These are phyloP conservation scores for Conringia planisiliqua DNA, from an alignment of 345 rosid genomes.

Conservation along the genomic window DNA sequence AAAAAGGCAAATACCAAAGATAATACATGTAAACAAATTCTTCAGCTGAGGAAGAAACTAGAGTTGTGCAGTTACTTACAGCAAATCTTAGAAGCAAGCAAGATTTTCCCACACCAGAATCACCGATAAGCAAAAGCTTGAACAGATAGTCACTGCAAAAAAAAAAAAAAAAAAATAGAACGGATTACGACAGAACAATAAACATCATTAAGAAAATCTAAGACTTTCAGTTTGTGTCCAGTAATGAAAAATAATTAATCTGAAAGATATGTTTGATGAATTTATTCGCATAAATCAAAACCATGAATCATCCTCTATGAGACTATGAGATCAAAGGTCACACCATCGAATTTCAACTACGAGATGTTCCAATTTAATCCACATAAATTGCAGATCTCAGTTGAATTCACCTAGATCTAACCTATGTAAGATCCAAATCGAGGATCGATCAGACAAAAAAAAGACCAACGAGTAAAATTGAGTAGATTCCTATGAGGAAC, in stretches of 20 bases:
- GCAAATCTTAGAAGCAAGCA: conserved; percentile 46
- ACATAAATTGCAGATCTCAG: conserved; percentile 16
- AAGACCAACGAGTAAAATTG: not conserved
- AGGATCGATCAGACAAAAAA: conserved; percentile 1
- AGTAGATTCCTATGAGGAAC: not conserved
- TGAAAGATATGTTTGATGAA: not conserved
- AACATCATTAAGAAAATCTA: not conserved
- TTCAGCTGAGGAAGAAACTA: not conserved
- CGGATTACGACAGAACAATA: not conserved
- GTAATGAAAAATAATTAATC: not conserved
- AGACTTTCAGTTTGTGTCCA: not conserved
- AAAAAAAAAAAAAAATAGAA: not conserved
- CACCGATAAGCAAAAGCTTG: conserved; percentile 45
- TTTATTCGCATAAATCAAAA: not conserved
- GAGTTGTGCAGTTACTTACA: conserved; percentile 19
- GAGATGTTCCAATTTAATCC: not conserved
- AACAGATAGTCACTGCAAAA: conserved; percentile 40
- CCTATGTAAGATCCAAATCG: conserved; percentile 7
- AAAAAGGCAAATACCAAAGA: not conserved
- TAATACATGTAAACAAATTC: not conserved
- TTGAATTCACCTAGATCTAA: conserved; percentile 14
- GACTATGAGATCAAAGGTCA: not conserved
- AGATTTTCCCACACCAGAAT: conserved; percentile 46
- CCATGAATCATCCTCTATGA: not conserved
- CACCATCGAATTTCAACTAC: not conserved